Percentiles rank a stretch among this genome's conserved stretches.
These are phyloP conservation scores for Solanum bulbocastanum DNA, from an alignment of 257 asterid genomes.

Conservation along the genomic window DNA sequence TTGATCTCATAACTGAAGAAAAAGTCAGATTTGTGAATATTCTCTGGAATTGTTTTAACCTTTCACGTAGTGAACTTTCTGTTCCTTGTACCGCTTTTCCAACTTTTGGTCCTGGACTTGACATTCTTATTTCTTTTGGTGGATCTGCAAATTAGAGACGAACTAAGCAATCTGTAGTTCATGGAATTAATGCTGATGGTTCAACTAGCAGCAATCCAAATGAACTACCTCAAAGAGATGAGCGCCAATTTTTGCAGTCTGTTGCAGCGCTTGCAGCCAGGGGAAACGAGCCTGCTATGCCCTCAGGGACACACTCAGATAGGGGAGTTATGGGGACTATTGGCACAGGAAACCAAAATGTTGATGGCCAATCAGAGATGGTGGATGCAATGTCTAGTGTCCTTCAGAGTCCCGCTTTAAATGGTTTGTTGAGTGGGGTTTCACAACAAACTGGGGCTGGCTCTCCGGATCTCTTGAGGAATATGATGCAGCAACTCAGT, in stretches of 20 bases:
- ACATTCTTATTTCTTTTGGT: neutral
- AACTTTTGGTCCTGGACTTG: neutral
- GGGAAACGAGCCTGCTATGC: constrained; percentile 17
- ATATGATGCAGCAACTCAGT: constrained; percentile 69
- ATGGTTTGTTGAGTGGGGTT: constrained; percentile 68
- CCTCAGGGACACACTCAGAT: constrained; percentile 21
- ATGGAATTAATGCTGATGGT: constrained; percentile 25
- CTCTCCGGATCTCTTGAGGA: constrained; percentile 79
- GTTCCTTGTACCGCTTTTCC: neutral
- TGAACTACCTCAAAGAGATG: constrained; percentile 34
- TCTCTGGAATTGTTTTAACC: neutral
- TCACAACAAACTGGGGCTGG: constrained; percentile 92
- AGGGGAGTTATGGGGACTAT: constrained; percentile 13
- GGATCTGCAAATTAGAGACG: constrained; percentile 40
- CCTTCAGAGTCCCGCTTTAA: constrained; percentile 66
- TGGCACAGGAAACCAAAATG: constrained; percentile 22
- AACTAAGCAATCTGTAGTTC: constrained; percentile 32
- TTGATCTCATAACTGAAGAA: neutral
- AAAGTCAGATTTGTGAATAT: neutral
- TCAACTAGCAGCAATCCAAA: constrained; percentile 30
- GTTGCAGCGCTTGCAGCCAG: constrained; percentile 40
- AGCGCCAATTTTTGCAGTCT: constrained; percentile 71
- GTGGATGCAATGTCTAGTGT: constrained; percentile 69
- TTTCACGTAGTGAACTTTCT: neutral
- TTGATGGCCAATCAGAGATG: constrained; percentile 29